Evolutionary conservation across 768 basidiomycete species (phyloP).

Genomic region (Pleurotus tuber-regium): DNA sequence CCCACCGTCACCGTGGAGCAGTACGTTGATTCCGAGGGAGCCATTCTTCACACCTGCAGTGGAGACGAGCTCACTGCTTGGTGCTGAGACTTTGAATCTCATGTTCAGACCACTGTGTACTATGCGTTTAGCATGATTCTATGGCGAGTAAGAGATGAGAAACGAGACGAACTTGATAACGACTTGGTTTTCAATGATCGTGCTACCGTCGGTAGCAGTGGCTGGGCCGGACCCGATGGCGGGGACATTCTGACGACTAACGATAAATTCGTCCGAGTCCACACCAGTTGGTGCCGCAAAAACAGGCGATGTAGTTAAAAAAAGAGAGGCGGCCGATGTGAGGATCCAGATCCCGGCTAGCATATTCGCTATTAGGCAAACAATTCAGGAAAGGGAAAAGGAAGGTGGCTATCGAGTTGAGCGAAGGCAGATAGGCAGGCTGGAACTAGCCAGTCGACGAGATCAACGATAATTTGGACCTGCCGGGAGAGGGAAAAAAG

Average conservation of each 20-base stretch:
- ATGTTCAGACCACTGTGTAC: conserved; percentile 8
- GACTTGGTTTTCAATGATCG: conserved; percentile 12
- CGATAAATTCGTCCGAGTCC: neutral
- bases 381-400: neutral
- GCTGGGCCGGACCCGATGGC: conserved; percentile 8
- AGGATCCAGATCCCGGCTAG: neutral
- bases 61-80: conserved; percentile 9
- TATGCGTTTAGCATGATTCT: neutral
- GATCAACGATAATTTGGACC: neutral
- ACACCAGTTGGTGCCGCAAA: neutral
- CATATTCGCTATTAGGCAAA: neutral
- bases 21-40: conserved; percentile 9
- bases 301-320: neutral
- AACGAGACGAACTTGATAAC: conserved; percentile 10
- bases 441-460: neutral
- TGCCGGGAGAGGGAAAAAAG: neutral
- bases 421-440: too few species aligned
- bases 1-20: conserved; percentile 21
- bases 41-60: conserved; percentile 2
- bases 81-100: conserved; percentile 14
- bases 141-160: neutral
- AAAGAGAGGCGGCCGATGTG: neutral
- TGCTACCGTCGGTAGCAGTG: conserved; percentile 11
- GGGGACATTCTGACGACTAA: conserved; percentile 1
- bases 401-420: neutral